Percentiles rank a stretch among this genome's conserved stretches.
Evolutionary conservation across 1,284 basidiomycete genomes (phyloP).

Genomic region (Mycena sp.): DNA sequence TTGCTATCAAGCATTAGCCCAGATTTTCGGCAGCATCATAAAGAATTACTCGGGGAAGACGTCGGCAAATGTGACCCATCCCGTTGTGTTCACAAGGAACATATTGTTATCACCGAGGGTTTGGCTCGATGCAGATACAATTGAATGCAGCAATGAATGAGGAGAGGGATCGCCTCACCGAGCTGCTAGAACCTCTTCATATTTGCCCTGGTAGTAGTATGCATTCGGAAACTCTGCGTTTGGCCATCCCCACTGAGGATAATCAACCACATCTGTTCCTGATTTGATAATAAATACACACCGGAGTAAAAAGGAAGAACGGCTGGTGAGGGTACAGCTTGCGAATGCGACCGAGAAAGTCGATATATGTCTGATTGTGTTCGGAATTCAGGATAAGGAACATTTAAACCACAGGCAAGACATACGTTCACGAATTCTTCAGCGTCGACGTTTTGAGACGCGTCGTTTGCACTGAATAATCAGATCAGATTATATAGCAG

Average conservation of each 20-base stretch:
- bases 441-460: slow-evolving; percentile 53
- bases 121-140: slow-evolving; percentile 37
- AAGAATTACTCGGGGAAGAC: slow-evolving; percentile 56
- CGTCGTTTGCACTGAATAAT: slow-evolving; percentile 52
- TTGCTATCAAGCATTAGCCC: slow-evolving; percentile 43
- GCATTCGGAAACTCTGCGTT: slow-evolving; percentile 53
- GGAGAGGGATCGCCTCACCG: slow-evolving; percentile 41
- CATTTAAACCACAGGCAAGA: background rate
- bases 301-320: slow-evolving; percentile 64
- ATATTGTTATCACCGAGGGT: slow-evolving; percentile 55
- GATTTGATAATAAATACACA: slow-evolving; percentile 30
- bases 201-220: slow-evolving; percentile 60
- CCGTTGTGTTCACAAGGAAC: slow-evolving; percentile 65
- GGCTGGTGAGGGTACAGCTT: slow-evolving; percentile 54
- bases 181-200: slow-evolving; percentile 53
- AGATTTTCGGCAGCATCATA: background rate
- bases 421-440: slow-evolving; percentile 47
- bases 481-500: background rate
- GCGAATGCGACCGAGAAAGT: slow-evolving; percentile 56
- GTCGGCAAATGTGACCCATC: slow-evolving; percentile 62
- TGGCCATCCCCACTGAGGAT: slow-evolving; percentile 63
- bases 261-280: too few relatives aligned
- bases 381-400: too few relatives aligned
- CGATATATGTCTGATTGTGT: slow-evolving; percentile 58
- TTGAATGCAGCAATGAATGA: background rate